Evolutionary conservation across 2,329 filamentous ascomycete species (phyloP).

Genomic region (Bretziella fagacearum): DNA sequence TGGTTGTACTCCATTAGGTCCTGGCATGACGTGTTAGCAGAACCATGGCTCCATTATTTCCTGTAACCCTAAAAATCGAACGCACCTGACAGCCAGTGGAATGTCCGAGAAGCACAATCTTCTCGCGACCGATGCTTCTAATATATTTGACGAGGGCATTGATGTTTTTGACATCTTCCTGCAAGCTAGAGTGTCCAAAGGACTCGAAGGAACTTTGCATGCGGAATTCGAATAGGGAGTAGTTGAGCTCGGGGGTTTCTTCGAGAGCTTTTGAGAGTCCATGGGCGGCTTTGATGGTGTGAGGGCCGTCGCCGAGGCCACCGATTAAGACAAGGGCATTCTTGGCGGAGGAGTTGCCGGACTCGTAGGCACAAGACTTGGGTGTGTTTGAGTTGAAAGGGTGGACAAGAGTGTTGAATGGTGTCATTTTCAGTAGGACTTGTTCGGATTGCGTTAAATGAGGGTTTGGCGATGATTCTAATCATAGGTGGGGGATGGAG

Average conservation of each 20-base stretch:
- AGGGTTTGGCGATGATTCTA: no score
- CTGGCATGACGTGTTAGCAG: slow-evolving; percentile 20
- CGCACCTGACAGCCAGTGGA: slow-evolving; percentile 40
- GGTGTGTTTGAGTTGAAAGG: slow-evolving; percentile 27
- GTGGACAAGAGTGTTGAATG: slow-evolving; percentile 31
- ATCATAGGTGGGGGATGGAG: no score
- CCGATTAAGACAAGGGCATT: slow-evolving; percentile 54
- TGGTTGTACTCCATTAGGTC: slow-evolving; percentile 40
- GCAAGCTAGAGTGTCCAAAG: slow-evolving; percentile 34
- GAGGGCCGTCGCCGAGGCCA: slow-evolving; percentile 52
- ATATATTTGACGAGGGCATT: slow-evolving; percentile 36
- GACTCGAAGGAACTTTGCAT: slow-evolving; percentile 36
- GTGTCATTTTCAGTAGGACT: slow-evolving; percentile 11
- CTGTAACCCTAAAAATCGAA: not conserved
- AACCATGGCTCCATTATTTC: not conserved
- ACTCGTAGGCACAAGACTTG: slow-evolving; percentile 31
- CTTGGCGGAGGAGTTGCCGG: slow-evolving; percentile 24
- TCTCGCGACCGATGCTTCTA: slow-evolving; percentile 31
- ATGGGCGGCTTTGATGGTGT: slow-evolving; percentile 42
- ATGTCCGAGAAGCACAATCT: slow-evolving; percentile 39
- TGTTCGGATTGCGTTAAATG: not conserved
- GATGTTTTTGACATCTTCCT: slow-evolving; percentile 37
- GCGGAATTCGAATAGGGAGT: slow-evolving; percentile 40
- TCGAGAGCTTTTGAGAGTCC: slow-evolving; percentile 29
- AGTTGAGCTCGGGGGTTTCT: slow-evolving; percentile 24